Base-by-base conservation (phyloP, 2,329 filamentous ascomycete species). In the Colletotrichum navitas region DNA sequence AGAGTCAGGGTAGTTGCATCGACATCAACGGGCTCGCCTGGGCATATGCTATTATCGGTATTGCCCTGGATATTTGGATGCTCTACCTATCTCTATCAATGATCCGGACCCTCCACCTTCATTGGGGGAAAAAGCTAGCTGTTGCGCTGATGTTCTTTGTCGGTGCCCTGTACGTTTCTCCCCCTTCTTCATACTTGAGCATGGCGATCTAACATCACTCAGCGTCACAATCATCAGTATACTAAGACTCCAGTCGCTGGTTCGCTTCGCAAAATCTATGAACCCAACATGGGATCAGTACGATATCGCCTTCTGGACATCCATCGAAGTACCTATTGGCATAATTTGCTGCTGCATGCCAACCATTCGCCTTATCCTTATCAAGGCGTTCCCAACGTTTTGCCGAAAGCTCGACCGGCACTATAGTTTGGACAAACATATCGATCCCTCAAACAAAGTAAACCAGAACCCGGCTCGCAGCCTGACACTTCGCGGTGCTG, bases 121-220 rank as follows among this genome's bases (percentile, higher is more conserved):
- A 80, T 21, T 81, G 78, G 74, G 82, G 80, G 75, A 84, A 84
- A 75, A 86, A 85, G 75, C 70, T 83, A 34, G 80, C 80, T 5
- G 79, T 85, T 0, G 75, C 77, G 0, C 73, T 83, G 43, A 85
- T 86, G 81, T 85, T 86, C 55, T 76, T 79, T 5, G 79, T 85
- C 1, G 84, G 85, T 47, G 77, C 80, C 1, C 82, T 83, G 80
- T 81, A 62, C 77, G 80, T 74, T 0, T 26, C 18, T 3, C n/a
- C 5, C n/a, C 4, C 8, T 11, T 7, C 10, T 18, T 1, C 5
- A 21, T 8, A 51, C 16, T 41, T 11, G 18, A 11, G 1, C 18
- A 0, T 14, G n/a, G 10, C 8, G 41, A 6, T 4, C n/a, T 54
- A 26, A 70, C 74, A 34, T 26, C 6, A 26, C 5, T 12, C 24